Evolutionary conservation across 371 early-diverging fungal genomes (phyloP).

Genomic region (Mortierella sp.): DNA sequence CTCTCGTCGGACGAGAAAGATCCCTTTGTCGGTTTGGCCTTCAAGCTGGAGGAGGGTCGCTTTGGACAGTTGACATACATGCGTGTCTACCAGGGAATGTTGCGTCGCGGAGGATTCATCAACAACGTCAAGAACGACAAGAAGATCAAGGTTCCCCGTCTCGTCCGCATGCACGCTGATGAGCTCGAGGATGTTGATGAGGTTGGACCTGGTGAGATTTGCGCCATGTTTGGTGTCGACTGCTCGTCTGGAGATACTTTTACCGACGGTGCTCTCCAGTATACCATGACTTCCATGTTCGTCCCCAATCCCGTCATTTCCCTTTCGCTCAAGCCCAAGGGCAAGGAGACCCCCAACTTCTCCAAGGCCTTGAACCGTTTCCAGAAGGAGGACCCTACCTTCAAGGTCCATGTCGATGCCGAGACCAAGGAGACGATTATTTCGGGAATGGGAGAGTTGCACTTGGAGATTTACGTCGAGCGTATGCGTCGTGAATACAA

Average conservation of each 20-base stretch:
- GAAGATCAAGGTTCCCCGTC: conserved; percentile 94
- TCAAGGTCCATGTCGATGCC: conserved; percentile 94
- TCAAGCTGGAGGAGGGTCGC: conserved; percentile 95
- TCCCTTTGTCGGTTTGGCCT: conserved; percentile 93
- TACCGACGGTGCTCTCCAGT: conserved; percentile 87
- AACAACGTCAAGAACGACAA: conserved; percentile 94
- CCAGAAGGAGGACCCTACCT: conserved; percentile 98
- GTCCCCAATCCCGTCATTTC: conserved; percentile 99
- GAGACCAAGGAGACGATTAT: conserved; percentile 97
- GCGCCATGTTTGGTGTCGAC: conserved; percentile 98
- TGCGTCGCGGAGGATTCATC: conserved; percentile 90
- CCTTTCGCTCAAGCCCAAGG: conserved; percentile 90
- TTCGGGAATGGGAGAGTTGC: conserved; percentile 95
- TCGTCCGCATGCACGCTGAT: conserved; percentile 98
- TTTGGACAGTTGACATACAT: conserved; percentile 98
- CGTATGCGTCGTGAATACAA: conserved; percentile 98
- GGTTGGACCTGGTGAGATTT: conserved; percentile 97
- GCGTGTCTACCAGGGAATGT: conserved; percentile 96
- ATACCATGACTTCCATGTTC: conserved; percentile 98
- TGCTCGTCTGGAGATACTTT: conserved; percentile 99
- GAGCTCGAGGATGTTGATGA: conserved; percentile 98
- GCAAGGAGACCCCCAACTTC: conserved; percentile 93
- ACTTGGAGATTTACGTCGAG: conserved; percentile 96
- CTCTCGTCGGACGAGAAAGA: conserved; percentile 71
- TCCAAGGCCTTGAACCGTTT: conserved; percentile 95